Evolutionary conservation across 192 early-diverging fungal genomes (phyloP).

Genomic region (Globomyces pollinis-pini): DNA sequence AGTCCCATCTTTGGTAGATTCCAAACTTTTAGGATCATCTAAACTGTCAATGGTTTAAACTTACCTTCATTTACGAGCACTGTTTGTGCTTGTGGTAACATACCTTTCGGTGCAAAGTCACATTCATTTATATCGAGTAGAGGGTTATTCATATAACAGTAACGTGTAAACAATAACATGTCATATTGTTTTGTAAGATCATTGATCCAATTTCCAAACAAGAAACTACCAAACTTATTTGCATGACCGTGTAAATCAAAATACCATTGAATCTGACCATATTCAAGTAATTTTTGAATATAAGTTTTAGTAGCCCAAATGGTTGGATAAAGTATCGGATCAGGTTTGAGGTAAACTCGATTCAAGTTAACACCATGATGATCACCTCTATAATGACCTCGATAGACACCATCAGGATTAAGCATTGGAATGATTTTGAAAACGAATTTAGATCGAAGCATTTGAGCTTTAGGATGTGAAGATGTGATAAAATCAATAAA

Average conservation of each 20-base stretch:
- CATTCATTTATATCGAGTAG: slow-evolving; percentile 15
- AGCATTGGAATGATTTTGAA: slow-evolving; percentile 23
- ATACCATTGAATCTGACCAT: slow-evolving; percentile 7
- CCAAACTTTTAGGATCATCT: slow-evolving; percentile 11
- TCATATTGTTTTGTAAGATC: slow-evolving; percentile 12
- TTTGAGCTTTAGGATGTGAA: slow-evolving; percentile 11
- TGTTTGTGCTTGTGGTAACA: slow-evolving; percentile 6
- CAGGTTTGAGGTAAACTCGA: slow-evolving; percentile 17
- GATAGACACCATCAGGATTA: slow-evolving; percentile 18
- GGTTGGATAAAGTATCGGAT: slow-evolving; percentile 13
- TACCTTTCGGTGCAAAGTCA: slow-evolving; percentile 19
- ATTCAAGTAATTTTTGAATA: neutral
- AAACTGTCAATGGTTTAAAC: neutral
- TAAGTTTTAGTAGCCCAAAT: slow-evolving; percentile 15
- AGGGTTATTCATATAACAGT: slow-evolving; percentile 6
- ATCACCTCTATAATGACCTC: slow-evolving; percentile 17
- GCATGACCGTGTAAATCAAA: slow-evolving; percentile 28
- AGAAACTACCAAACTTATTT: slow-evolving; percentile 20
- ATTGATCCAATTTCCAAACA: slow-evolving; percentile 21
- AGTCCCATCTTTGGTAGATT: slow-evolving; percentile 18
- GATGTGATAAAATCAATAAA: slow-evolving; percentile 19
- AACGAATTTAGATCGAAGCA: slow-evolving; percentile 13
- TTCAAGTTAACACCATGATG: slow-evolving; percentile 16
- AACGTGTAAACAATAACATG: slow-evolving; percentile 11
- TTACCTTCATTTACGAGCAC: neutral